phyloP scores from a whole-genome alignment of 2,329 filamentous ascomycete genomes.

The Helminthosporium solani region DNA sequence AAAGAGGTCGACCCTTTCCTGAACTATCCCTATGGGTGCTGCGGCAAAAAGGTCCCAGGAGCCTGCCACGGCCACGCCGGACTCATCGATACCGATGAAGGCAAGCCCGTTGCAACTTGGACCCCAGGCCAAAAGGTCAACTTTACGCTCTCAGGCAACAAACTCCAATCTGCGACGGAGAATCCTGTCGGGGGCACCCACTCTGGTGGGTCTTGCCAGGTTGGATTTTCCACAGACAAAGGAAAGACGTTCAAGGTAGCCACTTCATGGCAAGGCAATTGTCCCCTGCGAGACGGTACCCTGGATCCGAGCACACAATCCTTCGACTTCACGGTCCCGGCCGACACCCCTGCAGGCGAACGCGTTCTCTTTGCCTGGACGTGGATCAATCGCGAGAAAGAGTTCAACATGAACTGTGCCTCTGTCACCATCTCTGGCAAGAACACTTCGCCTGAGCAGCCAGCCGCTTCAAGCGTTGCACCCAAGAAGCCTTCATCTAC shows the following conservation, averaged over 20 bases:
- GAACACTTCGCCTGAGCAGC: conserved; percentile 14
- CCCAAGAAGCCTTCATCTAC: conserved; percentile 2
- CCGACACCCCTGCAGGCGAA: conserved; percentile 45
- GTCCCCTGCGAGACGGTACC: conserved; percentile 45
- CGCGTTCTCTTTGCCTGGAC: conserved; percentile 49
- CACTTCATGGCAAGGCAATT: conserved; percentile 50
- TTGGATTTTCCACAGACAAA: conserved; percentile 47
- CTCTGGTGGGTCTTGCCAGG: conserved; percentile 51
- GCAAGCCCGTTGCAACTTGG: conserved; percentile 48
- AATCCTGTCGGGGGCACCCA: conserved; percentile 44
- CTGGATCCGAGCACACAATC: conserved; percentile 43
- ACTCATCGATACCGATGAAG: conserved; percentile 47
- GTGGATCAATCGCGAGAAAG: conserved; percentile 52
- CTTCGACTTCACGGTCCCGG: conserved; percentile 49
- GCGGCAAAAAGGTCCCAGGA: conserved; percentile 38
- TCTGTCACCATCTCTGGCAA: conserved; percentile 44
- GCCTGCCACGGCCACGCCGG: conserved; percentile 48
- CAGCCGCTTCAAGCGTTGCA: background rate
- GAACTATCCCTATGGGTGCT: conserved; percentile 50
- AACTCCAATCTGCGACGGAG: conserved; percentile 17
- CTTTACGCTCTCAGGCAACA: conserved; percentile 40
- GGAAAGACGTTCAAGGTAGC: conserved; percentile 49
- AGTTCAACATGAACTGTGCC: conserved; percentile 50
- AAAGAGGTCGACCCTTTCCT: conserved; percentile 39
- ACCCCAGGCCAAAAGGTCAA: conserved; percentile 44